phyloP scores from a whole-genome alignment of 2,329 filamentous ascomycete species.

The Fusarium decemcellulare region DNA sequence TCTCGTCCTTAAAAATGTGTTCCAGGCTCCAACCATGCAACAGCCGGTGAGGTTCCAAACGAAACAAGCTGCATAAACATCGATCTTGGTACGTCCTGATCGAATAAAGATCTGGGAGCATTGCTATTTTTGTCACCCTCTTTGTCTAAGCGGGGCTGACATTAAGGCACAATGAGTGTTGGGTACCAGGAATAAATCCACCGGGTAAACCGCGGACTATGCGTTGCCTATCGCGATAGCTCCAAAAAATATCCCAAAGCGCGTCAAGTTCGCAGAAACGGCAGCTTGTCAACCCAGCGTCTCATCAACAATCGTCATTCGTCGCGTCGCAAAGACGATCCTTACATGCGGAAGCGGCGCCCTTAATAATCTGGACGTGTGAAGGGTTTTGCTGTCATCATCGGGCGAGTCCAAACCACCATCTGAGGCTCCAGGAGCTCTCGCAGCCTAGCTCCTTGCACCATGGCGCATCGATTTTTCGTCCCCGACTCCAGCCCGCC shows the following conservation, averaged over 20 bases:
- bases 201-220: constrained; percentile 43
- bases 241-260: constrained; percentile 47
- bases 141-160: not conserved
- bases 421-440: constrained; percentile 35
- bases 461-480: constrained; percentile 59
- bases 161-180: not conserved
- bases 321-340: constrained; percentile 22
- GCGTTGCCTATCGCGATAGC: constrained; percentile 46
- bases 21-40: not conserved
- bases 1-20: not conserved
- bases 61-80: not conserved
- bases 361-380: constrained; percentile 13
- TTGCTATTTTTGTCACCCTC: not conserved
- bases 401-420: constrained; percentile 25
- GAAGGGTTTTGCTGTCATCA: constrained; percentile 10
- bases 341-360: constrained; percentile 30
- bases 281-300: constrained; percentile 33
- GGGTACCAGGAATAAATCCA: not conserved
- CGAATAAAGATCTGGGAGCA: not conserved
- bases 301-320: constrained; percentile 29
- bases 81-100: not conserved
- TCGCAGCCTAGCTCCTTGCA: constrained; percentile 34
- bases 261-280: constrained; percentile 38
- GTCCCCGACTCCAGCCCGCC: constrained; percentile 61
- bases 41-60: not conserved